Base-by-base conservation (phyloP, 78 protist genomes). In the Dictyostelium purpureum region DNA sequence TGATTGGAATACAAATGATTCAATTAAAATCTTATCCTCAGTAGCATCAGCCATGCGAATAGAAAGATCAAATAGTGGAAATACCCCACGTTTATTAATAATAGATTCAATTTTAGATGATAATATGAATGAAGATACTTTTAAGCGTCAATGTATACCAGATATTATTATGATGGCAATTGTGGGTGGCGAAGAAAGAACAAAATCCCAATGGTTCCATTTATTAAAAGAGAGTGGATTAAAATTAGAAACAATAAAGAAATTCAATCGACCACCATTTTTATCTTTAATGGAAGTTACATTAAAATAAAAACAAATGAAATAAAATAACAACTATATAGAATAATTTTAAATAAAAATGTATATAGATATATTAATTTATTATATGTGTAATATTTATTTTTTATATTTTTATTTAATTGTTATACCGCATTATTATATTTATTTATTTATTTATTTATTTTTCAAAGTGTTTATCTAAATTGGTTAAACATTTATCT, bases 391-490 rank as follows among this genome's bases (percentile, higher is more conserved):
- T 26, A 56, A 24, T 56, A 56, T 56, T 26, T 10, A 24, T 56
- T 56, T 21, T 52, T 52, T 52, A 56, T 56, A n/a, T 24, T 24
- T 56, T 26, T 56, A 7, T 26, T 56, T 7, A 7, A 43, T 43
- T 4, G 49, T 43, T 9, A 43, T 43, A 43, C 7, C 49, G 7
- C 49, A 43, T 7, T 9, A 43, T 9, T 7, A 43, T 43, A 43
- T 43, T 9, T 43, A 43, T 43, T 4, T 43, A 43, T 43, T 14
- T 56, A 56, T 63, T 31, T 37, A 4, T 59, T 90, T 90, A 90
- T 35, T 78, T 78, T 63, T 90, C 95, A 79, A 90, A 90, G 24
- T 75, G 91, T 45, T 90, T 81, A 54, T 90, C 95, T 24, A 90
- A 69, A 35, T 65, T 65, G 35, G 89, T 70, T 28, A 90, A 61